Evolutionary conservation across 1,284 basidiomycete genomes (phyloP).

Genomic region (Ceratobasidium sp.): DNA sequence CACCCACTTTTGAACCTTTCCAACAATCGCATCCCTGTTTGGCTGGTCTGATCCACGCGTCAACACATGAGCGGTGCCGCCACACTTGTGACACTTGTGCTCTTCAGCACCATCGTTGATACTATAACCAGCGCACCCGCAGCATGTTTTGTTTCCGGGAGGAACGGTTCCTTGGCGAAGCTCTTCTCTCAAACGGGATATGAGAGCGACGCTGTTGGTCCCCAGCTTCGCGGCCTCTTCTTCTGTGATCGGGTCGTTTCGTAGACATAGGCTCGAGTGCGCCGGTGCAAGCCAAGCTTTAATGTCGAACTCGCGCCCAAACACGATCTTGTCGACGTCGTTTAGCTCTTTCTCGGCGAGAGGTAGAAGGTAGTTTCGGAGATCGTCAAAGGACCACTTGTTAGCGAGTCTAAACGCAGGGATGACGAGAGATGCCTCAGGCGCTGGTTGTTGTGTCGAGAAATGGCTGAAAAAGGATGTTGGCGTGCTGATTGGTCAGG

Average conservation of each 20-base stretch:
- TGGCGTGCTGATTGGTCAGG: background rate
- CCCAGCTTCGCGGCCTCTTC: constrained; percentile 30
- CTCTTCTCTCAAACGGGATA: constrained; percentile 31
- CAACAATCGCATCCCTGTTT: background rate
- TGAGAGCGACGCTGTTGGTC: background rate
- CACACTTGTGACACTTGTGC: background rate
- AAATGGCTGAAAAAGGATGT: constrained; percentile 7
- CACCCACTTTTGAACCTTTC: background rate
- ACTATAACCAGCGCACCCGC: background rate
- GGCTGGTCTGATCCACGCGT: background rate
- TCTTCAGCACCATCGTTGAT: background rate
- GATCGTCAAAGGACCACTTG: constrained; percentile 1
- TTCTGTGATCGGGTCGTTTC: constrained; percentile 10
- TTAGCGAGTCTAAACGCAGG: background rate
- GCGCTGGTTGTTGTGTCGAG: background rate
- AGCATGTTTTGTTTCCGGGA: background rate
- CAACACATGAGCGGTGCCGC: background rate
- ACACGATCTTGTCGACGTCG: constrained; percentile 41
- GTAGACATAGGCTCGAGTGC: constrained; percentile 19
- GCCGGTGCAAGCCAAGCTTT: constrained; percentile 35
- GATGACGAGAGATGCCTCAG: background rate
- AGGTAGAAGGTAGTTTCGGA: background rate
- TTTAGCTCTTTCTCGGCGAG: background rate
- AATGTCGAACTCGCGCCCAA: constrained; percentile 27
- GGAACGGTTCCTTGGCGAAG: background rate